Evolutionary conservation across 768 basidiomycete genomes (phyloP).

Genomic region (Gyrodon lividus): DNA sequence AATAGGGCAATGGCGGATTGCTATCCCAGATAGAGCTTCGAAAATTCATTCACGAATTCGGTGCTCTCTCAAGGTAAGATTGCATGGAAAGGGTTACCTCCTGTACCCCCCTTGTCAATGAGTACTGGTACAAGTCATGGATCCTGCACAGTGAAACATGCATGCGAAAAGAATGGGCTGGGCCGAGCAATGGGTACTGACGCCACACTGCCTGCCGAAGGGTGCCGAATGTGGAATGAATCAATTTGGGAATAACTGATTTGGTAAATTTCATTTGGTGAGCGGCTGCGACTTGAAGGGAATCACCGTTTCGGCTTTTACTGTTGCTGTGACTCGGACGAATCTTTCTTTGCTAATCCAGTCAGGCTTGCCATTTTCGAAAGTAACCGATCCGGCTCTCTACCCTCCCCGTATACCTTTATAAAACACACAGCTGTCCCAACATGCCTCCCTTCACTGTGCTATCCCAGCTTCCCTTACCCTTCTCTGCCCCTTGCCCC

Average conservation of each 20-base stretch:
- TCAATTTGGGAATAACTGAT: slow-evolving; percentile 1
- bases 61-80: too few relatives aligned
- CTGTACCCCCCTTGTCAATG: too few relatives aligned
- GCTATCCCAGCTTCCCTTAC: background rate
- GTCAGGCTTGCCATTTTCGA: slow-evolving; percentile 29
- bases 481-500: slow-evolving; percentile 4
- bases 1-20: too few relatives aligned
- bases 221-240: slow-evolving; percentile 4
- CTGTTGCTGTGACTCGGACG: slow-evolving; percentile 21
- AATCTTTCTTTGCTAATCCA: slow-evolving; percentile 28
- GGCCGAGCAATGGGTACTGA: too few relatives aligned
- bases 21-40: too few relatives aligned
- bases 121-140: too few relatives aligned
- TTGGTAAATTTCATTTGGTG: slow-evolving; percentile 5
- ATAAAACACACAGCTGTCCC: slow-evolving; percentile 23
- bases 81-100: too few relatives aligned
- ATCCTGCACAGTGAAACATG: too few relatives aligned
- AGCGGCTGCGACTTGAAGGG: background rate
- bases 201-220: slow-evolving; percentile 9
- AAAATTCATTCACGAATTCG: too few relatives aligned
- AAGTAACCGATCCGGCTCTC: slow-evolving; percentile 36
- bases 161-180: too few relatives aligned
- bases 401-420: slow-evolving; percentile 25
- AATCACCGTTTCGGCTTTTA: background rate
- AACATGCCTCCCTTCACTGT: background rate